Evolutionary conservation across 805 yeast species (phyloP), one percentile per base, ranked within the genome.

Genomic region (Candida ipomoeae): DNA sequence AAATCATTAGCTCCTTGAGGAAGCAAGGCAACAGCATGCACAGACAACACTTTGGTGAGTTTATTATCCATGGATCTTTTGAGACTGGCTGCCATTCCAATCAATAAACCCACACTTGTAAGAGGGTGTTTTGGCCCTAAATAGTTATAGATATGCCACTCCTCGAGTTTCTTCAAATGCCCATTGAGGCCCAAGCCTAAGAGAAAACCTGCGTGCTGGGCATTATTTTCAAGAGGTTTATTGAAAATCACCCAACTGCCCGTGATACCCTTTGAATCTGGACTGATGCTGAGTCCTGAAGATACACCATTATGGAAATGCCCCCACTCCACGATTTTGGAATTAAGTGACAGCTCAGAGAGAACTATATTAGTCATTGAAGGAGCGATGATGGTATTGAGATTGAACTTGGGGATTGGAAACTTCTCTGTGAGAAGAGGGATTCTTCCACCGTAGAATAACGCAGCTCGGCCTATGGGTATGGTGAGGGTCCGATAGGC

Each of bases 141-240:
- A 57, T 89, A 90, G 62, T 92, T 91, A 65, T 89, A 94, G 31
- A 92, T 87, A 63, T 91, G 97, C 97, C 98, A 94, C 65, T 94
- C 97, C 61, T 92, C 98, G 23, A 94, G 69, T 39, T 77, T 75
- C 50, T 79, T 82, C 59, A 94, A 69, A 63, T 91, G 96, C 0
- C 98, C 98, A 67, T 89, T 89, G 31, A 94, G 70, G 0, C 99
- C 99, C 23, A 94, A 71, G 0, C 97, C 99, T 17, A 89, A 68
- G n/a, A 94, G 67, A 58, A 94, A 90, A 0, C 99, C 99, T 20
- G 97, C 97, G 71, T 91, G 97, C 54, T 88, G 91, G 0, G 96
- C 79, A 57, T 81, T 83, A 32, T 87, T 64, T 4, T 70, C 76
- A 0, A 78, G 77, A 0, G 96, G 96, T 57, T 84, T 85, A 58